Evolutionary conservation across 768 basidiomycete species (phyloP).

Genomic region (Kwoniella botswanensis): DNA sequence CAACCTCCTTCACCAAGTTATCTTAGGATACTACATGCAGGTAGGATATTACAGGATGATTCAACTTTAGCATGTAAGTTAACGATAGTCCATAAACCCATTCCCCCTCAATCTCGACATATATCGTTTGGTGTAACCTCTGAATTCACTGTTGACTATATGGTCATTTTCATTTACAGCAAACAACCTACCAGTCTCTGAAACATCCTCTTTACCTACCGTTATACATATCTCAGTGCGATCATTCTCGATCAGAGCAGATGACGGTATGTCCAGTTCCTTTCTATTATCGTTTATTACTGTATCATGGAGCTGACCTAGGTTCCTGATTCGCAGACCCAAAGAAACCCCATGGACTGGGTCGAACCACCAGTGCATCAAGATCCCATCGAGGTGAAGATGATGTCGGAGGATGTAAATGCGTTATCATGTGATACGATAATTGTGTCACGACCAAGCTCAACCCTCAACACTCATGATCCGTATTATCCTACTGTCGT

Average conservation of each 20-base stretch:
- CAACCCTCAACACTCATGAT: background rate
- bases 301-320: too few relatives aligned
- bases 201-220: conserved; percentile 39
- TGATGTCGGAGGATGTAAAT: conserved; percentile 52
- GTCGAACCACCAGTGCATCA: conserved; percentile 15
- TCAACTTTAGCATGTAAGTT: conserved; percentile 48
- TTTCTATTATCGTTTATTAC: background rate
- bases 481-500: too few relatives aligned
- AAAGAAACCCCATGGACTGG: conserved; percentile 32
- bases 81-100: too few relatives aligned
- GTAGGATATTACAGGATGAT: conserved; percentile 52
- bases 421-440: conserved; percentile 49
- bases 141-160: background rate
- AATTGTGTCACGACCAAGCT: background rate
- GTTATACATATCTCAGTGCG: conserved; percentile 54
- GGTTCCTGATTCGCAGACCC: conserved; percentile 23
- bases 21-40: conserved; percentile 45
- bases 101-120: too few relatives aligned
- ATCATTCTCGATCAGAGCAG: conserved; percentile 49
- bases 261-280: conserved; percentile 43
- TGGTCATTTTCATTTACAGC: conserved; percentile 25
- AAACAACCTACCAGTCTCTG: conserved; percentile 44
- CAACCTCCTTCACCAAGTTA: conserved; percentile 51
- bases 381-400: conserved; percentile 33
- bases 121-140: too few relatives aligned